A percentile compares a stretch with the other conserved stretches of the same genome.
Conservation (phyloP, 345 rosid genomes). For the Aquilaria yunnanensis region DNA sequence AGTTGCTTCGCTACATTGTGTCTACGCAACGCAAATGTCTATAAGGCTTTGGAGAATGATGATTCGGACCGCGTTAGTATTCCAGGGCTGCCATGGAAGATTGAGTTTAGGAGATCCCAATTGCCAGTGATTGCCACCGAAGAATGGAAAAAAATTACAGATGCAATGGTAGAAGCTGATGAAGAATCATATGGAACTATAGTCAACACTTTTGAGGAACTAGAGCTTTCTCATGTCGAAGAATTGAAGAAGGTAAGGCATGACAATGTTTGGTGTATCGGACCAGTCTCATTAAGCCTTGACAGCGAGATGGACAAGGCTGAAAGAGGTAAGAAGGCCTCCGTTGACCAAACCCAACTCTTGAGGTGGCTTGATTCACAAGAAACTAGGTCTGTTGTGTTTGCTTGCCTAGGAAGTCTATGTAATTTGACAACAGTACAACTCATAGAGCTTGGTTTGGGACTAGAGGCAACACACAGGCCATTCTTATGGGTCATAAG, state of each 20-base stretch:
- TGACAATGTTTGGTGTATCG: constrained; percentile 39
- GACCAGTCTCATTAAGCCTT: constrained; percentile 42
- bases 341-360: constrained; percentile 21
- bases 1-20: constrained; percentile 30
- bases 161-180: constrained; percentile 6
- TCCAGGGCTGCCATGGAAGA: constrained; percentile 17
- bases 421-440: constrained; percentile 28
- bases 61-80: constrained; percentile 13
- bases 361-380: constrained; percentile 42
- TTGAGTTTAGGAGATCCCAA: constrained; percentile 26
- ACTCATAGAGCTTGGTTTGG: constrained; percentile 28
- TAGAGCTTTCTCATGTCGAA: constrained; percentile 42
- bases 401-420: constrained; percentile 46
- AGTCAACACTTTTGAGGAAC: constrained; percentile 37
- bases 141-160: neutral
- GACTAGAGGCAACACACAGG: constrained; percentile 11
- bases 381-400: constrained; percentile 38
- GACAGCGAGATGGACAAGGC: constrained; percentile 29
- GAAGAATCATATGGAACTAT: constrained; percentile 23
- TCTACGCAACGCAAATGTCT: constrained; percentile 9
- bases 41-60: constrained; percentile 11
- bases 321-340: constrained; percentile 27
- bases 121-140: constrained; percentile 14
- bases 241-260: constrained; percentile 26
- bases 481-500: constrained; percentile 49